A percentile compares a stretch with the other conserved stretches of the same genome.
phyloP scores from a whole-genome alignment of 73 alveolate species.

The Uronychia setigera region DNA sequence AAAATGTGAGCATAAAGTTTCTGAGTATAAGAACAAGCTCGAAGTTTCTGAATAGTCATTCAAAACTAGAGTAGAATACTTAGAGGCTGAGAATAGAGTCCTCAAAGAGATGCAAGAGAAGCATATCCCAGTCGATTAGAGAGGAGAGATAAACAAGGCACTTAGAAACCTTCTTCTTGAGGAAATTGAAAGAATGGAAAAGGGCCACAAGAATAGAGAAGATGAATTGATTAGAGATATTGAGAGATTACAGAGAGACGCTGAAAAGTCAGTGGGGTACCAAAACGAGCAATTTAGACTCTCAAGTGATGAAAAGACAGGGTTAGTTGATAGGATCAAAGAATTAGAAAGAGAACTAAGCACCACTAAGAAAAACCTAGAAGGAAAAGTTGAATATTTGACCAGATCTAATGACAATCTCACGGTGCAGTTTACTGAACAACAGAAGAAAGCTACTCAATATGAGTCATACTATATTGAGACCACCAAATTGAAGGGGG shows the following conservation, averaged over 20 bases:
- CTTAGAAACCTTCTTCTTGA: conserved; percentile 21
- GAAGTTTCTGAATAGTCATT: background rate
- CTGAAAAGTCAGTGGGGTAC: background rate
- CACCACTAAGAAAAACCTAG: conserved; percentile 7
- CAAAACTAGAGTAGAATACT: conserved; percentile 2
- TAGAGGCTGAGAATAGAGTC: conserved; percentile 12
- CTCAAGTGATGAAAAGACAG: background rate
- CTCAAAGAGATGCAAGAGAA: conserved; percentile 19
- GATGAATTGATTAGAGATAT: conserved; percentile 7
- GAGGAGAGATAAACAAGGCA: conserved; percentile 18
- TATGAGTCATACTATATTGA: background rate
- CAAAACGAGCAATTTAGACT: background rate
- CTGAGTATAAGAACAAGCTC: conserved; percentile 13
- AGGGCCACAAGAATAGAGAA: conserved; percentile 3
- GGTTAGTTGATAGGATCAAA: background rate
- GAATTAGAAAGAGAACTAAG: background rate
- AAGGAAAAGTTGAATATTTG: conserved; percentile 1
- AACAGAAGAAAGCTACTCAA: background rate
- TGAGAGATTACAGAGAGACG: background rate
- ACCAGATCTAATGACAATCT: conserved; percentile 2
- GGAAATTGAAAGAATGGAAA: conserved; percentile 29
- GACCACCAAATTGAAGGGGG: background rate
- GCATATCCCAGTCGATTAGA: conserved; percentile 10
- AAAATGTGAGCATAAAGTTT: background rate
- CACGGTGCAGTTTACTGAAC: background rate